Evolutionary conservation across 2,329 filamentous ascomycete species (phyloP), one percentile per base, ranked within the genome.

Genomic region (Canariomyces notabilis): DNA sequence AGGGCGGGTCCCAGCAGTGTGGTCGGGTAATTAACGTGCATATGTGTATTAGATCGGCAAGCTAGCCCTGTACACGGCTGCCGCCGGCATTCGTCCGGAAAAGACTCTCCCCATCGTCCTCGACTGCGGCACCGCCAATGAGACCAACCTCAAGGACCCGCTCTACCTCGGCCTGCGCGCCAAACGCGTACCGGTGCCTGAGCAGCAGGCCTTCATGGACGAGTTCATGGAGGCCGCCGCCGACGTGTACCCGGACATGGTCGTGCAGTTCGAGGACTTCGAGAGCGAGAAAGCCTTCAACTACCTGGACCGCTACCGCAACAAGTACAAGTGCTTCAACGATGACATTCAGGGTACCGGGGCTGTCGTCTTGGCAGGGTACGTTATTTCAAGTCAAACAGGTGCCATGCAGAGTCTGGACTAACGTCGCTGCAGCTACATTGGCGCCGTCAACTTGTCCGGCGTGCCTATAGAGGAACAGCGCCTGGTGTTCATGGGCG

Each of bases 281-380:
- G 95, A 97, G 75, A 95, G 91, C 61, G 77, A 80, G 58, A 83
- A 83, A 69, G 91, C 93, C 37, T 98, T 97, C 79, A 85, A 87
- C 53, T 91, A 94, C 61, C 79, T 97, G 33, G 86, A 93, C 64
- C 82, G 89, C 50, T 97, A 97, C 72, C 85, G 88, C 58, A 76
- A 90, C 64, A 79, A 76, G 55, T 91, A 95, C 75, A 90, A 87
- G 67, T 94, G 88, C 77, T 98, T 98, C 80, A 97, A 97, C 68
- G 93, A 97, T 63, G 91, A 98, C 64, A 93, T 98, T 63, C 91
- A 97, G 74, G 91, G 91, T 56, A 97, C 93, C 58, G 93, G 93
- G 59, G 89, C 91, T 53, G 93, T 98, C 61, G 89, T 97, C 52
- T 79, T 96, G 45, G 91, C 80, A 54, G 91, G 91, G 75, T 81